Conservation (phyloP, 768 basidiomycete species). For the Boletus rubropictus region DNA sequence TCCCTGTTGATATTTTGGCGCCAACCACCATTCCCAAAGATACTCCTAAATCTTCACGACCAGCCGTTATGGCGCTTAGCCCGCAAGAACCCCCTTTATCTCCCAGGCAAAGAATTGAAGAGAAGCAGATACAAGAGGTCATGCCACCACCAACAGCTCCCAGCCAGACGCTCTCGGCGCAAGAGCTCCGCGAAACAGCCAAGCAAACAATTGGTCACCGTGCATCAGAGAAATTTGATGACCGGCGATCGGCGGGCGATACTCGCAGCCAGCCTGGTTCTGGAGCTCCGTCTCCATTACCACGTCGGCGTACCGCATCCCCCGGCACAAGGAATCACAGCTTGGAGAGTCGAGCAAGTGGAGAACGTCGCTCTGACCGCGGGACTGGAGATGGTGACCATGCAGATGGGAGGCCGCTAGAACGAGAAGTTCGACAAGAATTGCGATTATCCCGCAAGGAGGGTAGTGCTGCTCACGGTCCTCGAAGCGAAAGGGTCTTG, state of each 20-base stretch:
- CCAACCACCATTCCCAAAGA: constrained; percentile 16
- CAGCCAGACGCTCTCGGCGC: constrained; percentile 72
- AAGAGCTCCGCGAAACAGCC: constrained; percentile 76
- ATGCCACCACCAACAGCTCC: constrained; percentile 80
- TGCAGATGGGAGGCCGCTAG: constrained; percentile 47
- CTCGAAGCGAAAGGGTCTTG: constrained; percentile 44
- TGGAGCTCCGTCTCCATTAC: constrained; percentile 45
- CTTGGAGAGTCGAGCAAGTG: constrained; percentile 66
- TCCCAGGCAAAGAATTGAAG: constrained; percentile 40
- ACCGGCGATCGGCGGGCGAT: constrained; percentile 33
- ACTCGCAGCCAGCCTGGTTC: constrained; percentile 47
- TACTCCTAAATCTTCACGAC: constrained; percentile 15
- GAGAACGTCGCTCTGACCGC: constrained; percentile 56
- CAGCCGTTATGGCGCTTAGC: constrained; percentile 13
- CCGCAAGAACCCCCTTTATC: constrained; percentile 35
- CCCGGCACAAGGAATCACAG: constrained; percentile 66
- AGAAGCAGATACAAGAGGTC: constrained; percentile 32
- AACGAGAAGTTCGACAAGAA: constrained; percentile 48
- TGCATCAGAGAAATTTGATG: constrained; percentile 36
- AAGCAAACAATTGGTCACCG: constrained; percentile 53
- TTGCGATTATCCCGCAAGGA: constrained; percentile 37
- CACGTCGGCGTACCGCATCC: constrained; percentile 59
- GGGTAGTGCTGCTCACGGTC: constrained; percentile 49
- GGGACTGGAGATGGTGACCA: constrained; percentile 39
- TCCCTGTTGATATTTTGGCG: constrained; percentile 15